Percentiles rank a stretch among this genome's conserved stretches.
Conservation (phyloP, 1,139 yeast genomes). For the Candida pseudoviswanathii region DNA sequence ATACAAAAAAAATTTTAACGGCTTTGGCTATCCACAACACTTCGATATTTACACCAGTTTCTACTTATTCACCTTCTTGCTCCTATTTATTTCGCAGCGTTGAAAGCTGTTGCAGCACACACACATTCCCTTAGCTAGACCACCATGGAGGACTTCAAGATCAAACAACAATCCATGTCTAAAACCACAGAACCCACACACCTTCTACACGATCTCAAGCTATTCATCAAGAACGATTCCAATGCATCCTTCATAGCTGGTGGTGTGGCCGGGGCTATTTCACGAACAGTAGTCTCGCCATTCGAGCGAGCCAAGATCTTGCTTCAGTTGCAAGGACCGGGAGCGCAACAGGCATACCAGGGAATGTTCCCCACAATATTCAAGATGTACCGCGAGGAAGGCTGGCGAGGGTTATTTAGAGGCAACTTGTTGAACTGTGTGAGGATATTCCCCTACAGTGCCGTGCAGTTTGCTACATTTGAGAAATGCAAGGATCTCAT, state of each 20-base stretch:
- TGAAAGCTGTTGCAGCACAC: no score
- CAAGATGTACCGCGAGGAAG: slow-evolving; percentile 87
- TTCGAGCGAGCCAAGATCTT: slow-evolving; percentile 92
- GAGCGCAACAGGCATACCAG: slow-evolving; percentile 56
- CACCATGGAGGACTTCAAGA: slow-evolving; percentile 12
- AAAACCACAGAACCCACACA: slow-evolving; percentile 7
- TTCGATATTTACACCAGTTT: no score
- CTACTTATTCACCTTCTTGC: not conserved
- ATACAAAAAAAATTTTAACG: not conserved
- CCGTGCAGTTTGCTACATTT: slow-evolving; percentile 90
- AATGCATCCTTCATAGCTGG: slow-evolving; percentile 63
- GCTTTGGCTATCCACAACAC: not conserved
- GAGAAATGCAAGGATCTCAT: slow-evolving; percentile 63
- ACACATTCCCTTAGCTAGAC: no score
- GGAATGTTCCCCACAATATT: slow-evolving; percentile 78
- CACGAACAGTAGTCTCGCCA: slow-evolving; percentile 92
- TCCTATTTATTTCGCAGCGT: not conserved
- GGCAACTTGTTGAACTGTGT: slow-evolving; percentile 92
- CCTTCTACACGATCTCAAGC: slow-evolving; percentile 21
- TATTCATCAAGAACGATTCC: slow-evolving; percentile 47
- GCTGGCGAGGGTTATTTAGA: slow-evolving; percentile 82
- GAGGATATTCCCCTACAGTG: slow-evolving; percentile 89
- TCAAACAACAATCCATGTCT: slow-evolving; percentile 6
- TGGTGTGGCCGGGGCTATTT: slow-evolving; percentile 85
- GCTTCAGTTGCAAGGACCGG: slow-evolving; percentile 86